Percentiles rank a stretch among this genome's conserved stretches.
These are phyloP conservation scores for Neurospora hispaniola DNA, from an alignment of 495 filamentous ascomycete genomes.

Conservation along the genomic window DNA sequence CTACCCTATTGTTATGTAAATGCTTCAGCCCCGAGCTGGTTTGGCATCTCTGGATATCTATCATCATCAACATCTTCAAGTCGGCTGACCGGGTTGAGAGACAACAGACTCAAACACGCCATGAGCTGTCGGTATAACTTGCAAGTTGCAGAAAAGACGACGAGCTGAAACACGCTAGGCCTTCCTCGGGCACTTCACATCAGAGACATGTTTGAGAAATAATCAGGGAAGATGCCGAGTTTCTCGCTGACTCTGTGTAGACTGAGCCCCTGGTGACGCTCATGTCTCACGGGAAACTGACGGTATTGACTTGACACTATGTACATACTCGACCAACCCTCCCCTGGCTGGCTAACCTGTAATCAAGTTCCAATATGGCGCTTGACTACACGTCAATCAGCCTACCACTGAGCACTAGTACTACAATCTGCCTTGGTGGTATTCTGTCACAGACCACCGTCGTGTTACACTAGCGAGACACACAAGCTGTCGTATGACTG, in stretches of 20 bases:
- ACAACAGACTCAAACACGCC: background rate
- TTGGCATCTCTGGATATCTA: background rate
- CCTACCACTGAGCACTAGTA: background rate
- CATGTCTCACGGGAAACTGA: background rate
- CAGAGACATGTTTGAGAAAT: background rate
- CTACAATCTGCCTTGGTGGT: background rate
- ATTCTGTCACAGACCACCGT: background rate
- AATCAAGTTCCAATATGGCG: background rate
- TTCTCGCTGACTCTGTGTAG: background rate
- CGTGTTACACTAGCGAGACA: background rate
- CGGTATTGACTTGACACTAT: too few species aligned
- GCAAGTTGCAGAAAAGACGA: background rate
- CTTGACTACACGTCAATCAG: background rate
- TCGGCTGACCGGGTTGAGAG: background rate
- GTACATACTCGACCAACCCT: too few species aligned
- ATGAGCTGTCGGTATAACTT: background rate
- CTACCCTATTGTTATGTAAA: background rate
- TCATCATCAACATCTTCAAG: too few species aligned
- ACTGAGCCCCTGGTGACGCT: background rate
- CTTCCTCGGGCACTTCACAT: background rate
- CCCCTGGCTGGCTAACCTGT: background rate
- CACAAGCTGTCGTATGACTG: background rate
- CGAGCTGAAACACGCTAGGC: background rate
- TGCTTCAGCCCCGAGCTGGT: background rate
- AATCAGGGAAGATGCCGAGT: background rate